Base-by-base conservation (phyloP, 768 basidiomycete species). In the Daedaleopsis sinensis region DNA sequence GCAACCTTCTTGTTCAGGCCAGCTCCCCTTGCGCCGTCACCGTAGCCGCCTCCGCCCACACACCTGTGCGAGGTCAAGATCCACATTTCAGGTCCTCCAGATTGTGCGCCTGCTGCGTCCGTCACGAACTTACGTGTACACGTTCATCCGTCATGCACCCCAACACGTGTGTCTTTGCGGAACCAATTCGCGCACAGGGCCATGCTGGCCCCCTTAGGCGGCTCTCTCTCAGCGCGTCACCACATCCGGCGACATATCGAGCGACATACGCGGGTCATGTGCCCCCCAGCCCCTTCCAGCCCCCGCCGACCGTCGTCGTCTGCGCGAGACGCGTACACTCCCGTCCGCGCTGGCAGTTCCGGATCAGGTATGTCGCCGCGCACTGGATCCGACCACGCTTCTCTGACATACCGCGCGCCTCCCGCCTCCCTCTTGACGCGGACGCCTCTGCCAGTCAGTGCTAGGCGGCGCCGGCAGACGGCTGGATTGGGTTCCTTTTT, bases 201-300 rank as follows among this genome's bases (percentile, higher is more conserved):
- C 39, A 18, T 3, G 18, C 39, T n/a, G n/a, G n/a, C n/a, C n/a
- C n/a, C n/a, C n/a, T n/a, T n/a, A 42, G 39, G 27, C 27, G 27
- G 27, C 27, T 7, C 27, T 10, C 39, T 42, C 39, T 42, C 13
- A 18, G 18, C 18, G 39, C 39, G 13, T 42, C 39, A 42, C 3
- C 39, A 42, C 39, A 42, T 32, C 27, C 27, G 7, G 27, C 27
- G 27, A 32, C 47, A 13, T 24, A 16, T 13, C 23, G 9, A 7
- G 47, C 47, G 47, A 49, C 47, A 49, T 32, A 49, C 21, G 47
- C 21, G 47, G 47, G 47, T 49, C 47, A 49, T 49, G 47, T 4
- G 47, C 23, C 5, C 47, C 23, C 47, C 47, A 21, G n/a, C n/a
- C n/a, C n/a, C n/a, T n/a, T n/a, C 21, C n/a, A 21, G 44, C 44